A percentile compares a stretch with the other conserved stretches of the same genome.
These are phyloP conservation scores for Calonectria hongkongensis DNA, from an alignment of 2,329 filamentous ascomycete species.

Conservation along the genomic window DNA sequence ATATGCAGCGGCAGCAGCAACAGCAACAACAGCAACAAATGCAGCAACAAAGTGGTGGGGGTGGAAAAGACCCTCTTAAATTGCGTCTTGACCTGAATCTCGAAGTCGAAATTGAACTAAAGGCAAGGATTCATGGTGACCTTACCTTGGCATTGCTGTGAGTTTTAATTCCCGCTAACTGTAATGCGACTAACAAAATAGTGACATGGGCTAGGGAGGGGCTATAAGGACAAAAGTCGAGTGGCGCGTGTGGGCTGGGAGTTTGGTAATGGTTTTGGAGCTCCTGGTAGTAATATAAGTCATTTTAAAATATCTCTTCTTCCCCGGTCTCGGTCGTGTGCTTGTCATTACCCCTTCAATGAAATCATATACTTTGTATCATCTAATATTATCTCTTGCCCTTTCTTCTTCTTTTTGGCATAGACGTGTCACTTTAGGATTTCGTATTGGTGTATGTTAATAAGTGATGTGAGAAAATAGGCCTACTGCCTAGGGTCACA, in stretches of 20 bases:
- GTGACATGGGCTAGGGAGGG: conserved; percentile 54
- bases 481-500: too few species aligned
- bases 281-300: background rate
- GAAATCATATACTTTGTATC: too few species aligned
- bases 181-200: conserved; percentile 49
- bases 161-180: conserved; percentile 54
- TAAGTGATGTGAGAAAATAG: too few species aligned
- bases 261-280: background rate
- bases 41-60: conserved; percentile 46
- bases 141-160: conserved; percentile 83
- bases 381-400: too few species aligned
- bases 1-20: conserved; percentile 43
- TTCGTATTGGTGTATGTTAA: too few species aligned
- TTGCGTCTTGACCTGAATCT: conserved; percentile 86
- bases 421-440: too few species aligned
- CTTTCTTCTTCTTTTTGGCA: too few species aligned
- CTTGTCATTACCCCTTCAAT: too few species aligned
- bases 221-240: conserved; percentile 12
- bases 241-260: background rate
- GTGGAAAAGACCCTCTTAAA: conserved; percentile 69
- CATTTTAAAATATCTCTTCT: background rate
- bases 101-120: conserved; percentile 89
- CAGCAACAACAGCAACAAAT: conserved; percentile 46
- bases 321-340: too few species aligned
- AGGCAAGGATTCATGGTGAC: conserved; percentile 90